Percentiles rank a stretch among this genome's conserved stretches.
phyloP scores from a whole-genome alignment of 2,329 filamentous ascomycete species.

The Colletotrichum theobromicola region DNA sequence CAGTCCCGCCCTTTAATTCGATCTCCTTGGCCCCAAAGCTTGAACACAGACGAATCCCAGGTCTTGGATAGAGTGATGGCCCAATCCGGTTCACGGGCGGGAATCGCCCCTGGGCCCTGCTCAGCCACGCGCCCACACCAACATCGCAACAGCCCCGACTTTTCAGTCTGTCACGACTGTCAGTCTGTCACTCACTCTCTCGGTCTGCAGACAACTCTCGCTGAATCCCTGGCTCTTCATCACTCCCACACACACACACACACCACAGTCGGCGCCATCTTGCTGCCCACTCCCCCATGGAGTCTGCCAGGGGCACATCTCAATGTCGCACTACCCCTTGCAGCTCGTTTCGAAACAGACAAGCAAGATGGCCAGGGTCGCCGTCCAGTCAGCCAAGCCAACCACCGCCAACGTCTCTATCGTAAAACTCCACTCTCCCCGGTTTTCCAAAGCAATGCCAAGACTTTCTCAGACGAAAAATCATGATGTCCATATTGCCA shows the following conservation, averaged over 20 bases:
- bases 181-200: background rate
- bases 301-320: background rate
- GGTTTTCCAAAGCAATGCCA: conserved; percentile 18
- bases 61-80: conserved; percentile 15
- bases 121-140: conserved; percentile 5
- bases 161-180: background rate
- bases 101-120: background rate
- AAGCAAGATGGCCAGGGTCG: background rate
- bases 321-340: conserved; percentile 4
- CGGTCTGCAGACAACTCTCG: background rate
- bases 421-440: background rate
- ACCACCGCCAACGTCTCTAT: background rate
- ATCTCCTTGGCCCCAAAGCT: conserved; percentile 4
- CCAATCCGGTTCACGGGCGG: background rate
- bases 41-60: background rate
- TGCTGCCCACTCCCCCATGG: background rate
- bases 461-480: conserved; percentile 8
- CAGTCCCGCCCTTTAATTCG: conserved; percentile 14
- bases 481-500: background rate
- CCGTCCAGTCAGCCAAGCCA: background rate
- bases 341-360: conserved; percentile 17
- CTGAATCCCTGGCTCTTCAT: background rate
- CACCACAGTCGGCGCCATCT: background rate
- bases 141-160: background rate
- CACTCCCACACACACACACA: conserved; percentile 1